phyloP scores from a whole-genome alignment of 352 stramenopile species.

The Pythium folliculosum region DNA sequence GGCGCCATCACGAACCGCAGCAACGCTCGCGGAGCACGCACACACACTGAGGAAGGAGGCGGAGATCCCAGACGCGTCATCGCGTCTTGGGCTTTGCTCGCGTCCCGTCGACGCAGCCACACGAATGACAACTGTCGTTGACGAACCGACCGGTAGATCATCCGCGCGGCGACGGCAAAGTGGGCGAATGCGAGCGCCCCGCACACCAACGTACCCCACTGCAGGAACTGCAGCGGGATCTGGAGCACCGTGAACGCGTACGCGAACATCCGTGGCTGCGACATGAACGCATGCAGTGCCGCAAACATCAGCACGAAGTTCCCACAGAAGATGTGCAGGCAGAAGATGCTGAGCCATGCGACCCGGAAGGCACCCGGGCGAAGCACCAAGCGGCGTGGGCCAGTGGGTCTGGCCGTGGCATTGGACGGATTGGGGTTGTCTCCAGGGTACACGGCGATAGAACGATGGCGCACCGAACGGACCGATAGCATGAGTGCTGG shows the following conservation, averaged over 20 bases:
- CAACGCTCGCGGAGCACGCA: neutral
- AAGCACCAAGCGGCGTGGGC: neutral
- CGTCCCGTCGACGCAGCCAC: neutral
- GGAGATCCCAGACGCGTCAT: too few species aligned
- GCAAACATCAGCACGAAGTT: conserved; percentile 1
- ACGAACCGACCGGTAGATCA: neutral
- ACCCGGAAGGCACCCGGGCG: neutral
- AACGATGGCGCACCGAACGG: neutral
- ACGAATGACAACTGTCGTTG: conserved; percentile 10
- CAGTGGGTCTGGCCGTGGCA: too few species aligned
- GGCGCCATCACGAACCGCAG: neutral
- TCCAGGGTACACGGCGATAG: neutral
- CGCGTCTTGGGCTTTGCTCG: neutral
- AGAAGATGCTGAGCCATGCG: conserved; percentile 3
- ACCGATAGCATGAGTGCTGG: neutral
- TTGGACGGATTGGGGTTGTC: neutral
- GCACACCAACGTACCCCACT: neutral
- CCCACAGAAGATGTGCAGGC: conserved; percentile 1
- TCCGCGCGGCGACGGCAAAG: neutral
- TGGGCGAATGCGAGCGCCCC: neutral
- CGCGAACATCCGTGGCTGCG: conserved; percentile 1
- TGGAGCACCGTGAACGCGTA: neutral
- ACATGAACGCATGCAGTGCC: conserved; percentile 7
- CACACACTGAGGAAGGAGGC: neutral
- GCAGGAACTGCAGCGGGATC: neutral